A percentile compares a stretch with the other conserved stretches of the same genome.
Conservation (phyloP, 2,329 filamentous ascomycete species). For the Alternaria panax region DNA sequence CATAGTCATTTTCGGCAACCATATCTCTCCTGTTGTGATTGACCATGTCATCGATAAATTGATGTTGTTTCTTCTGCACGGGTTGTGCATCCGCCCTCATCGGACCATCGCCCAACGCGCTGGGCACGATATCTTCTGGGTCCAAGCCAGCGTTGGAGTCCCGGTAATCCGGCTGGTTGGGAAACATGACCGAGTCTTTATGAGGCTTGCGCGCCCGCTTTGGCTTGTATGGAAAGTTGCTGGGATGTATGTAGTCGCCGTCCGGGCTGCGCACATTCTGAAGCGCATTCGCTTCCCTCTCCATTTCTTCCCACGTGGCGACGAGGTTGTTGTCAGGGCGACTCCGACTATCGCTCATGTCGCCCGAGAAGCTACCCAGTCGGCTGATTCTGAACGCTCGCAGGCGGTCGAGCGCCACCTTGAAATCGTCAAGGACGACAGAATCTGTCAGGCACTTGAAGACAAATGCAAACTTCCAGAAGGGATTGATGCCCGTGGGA, state of each 20-base stretch:
- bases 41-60: slow-evolving; percentile 29
- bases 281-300: slow-evolving; percentile 37
- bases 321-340: slow-evolving; percentile 41
- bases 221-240: slow-evolving; percentile 39
- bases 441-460: slow-evolving; percentile 74
- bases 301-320: slow-evolving; percentile 46
- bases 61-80: slow-evolving; percentile 26
- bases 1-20: slow-evolving; percentile 39
- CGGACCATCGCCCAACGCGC: slow-evolving; percentile 32
- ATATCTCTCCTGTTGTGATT: slow-evolving; percentile 26
- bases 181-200: slow-evolving; percentile 37
- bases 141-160: slow-evolving; percentile 23
- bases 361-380: slow-evolving; percentile 47
- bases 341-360: slow-evolving; percentile 44
- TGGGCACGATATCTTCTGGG: slow-evolving; percentile 43
- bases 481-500: slow-evolving; percentile 68
- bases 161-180: slow-evolving; percentile 22
- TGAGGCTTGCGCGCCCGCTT: slow-evolving; percentile 27
- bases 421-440: slow-evolving; percentile 73
- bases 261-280: slow-evolving; percentile 39
- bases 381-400: slow-evolving; percentile 55
- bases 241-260: slow-evolving; percentile 40
- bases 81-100: slow-evolving; percentile 22
- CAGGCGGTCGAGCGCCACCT: slow-evolving; percentile 61
- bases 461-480: slow-evolving; percentile 70